phyloP scores from a whole-genome alignment of 768 basidiomycete species.

The Lenzites betulinus region DNA sequence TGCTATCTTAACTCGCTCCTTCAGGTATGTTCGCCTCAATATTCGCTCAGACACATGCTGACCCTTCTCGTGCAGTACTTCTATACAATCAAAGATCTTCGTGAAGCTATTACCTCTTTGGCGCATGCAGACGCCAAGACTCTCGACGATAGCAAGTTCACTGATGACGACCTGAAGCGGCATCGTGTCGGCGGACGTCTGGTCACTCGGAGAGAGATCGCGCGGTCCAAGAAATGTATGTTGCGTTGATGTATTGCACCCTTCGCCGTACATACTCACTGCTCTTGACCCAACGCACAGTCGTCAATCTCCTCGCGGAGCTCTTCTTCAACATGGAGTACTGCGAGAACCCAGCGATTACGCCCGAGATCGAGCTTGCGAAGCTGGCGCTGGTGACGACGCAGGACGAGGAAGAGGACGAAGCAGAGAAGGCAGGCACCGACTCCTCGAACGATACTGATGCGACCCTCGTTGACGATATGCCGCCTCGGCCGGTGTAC shows the following conservation, averaged over 20 bases:
- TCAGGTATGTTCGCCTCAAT: slow-evolving; percentile 45
- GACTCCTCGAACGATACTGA: slow-evolving; percentile 87
- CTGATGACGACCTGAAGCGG: slow-evolving; percentile 78
- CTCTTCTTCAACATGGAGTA: slow-evolving; percentile 79
- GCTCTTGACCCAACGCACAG: slow-evolving; percentile 41
- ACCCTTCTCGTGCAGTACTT: slow-evolving; percentile 66
- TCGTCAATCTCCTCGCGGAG: slow-evolving; percentile 76
- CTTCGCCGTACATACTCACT: too few relatives aligned
- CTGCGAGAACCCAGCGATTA: slow-evolving; percentile 65
- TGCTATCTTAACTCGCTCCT: slow-evolving; percentile 84
- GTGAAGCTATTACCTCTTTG: slow-evolving; percentile 70
- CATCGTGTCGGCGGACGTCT: slow-evolving; percentile 88
- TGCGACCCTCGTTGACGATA: slow-evolving; percentile 85
- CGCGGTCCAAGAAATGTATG: slow-evolving; percentile 83
- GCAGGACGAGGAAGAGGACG: slow-evolving; percentile 81
- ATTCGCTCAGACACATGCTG: neutral
- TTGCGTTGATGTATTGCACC: slow-evolving; percentile 15
- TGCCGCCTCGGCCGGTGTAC: slow-evolving; percentile 29
- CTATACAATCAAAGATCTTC: slow-evolving; percentile 91
- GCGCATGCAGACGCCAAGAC: slow-evolving; percentile 54
- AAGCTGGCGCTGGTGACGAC: slow-evolving; percentile 91
- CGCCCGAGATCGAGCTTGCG: slow-evolving; percentile 83
- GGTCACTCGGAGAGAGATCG: slow-evolving; percentile 78
- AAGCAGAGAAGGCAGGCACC: slow-evolving; percentile 68
- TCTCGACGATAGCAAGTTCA: slow-evolving; percentile 66